Percentiles rank a stretch among this genome's conserved stretches.
phyloP scores from a whole-genome alignment of 805 yeast species.

The Yarrowia sp. region DNA sequence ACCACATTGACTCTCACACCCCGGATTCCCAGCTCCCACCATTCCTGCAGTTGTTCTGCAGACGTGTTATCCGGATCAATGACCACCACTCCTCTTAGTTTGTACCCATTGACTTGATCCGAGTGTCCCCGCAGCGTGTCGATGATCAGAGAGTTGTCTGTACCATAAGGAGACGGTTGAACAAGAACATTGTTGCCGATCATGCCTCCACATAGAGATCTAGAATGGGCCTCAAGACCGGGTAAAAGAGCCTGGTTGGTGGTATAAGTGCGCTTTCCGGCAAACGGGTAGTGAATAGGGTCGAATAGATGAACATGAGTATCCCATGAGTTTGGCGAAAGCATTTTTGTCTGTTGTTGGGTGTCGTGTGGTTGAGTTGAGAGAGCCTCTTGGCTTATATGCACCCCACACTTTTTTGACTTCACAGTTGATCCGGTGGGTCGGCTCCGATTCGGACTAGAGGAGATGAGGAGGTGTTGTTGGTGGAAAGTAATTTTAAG shows the following conservation, averaged over 20 bases:
- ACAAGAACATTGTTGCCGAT: conserved; percentile 9
- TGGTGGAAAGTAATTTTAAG: neutral
- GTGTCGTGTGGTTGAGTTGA: neutral
- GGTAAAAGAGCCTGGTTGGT: conserved; percentile 7
- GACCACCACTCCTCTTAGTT: conserved; percentile 19
- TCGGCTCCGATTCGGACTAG: conserved; percentile 9
- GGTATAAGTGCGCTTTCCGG: neutral
- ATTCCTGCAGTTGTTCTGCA: neutral
- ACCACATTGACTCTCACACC: conserved; percentile 25
- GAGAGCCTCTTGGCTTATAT: conserved; percentile 1
- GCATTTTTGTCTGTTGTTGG: neutral
- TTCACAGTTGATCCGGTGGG: conserved; percentile 9
- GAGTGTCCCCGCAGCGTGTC: conserved; percentile 6
- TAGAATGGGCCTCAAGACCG: neutral
- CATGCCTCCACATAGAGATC: conserved; percentile 12
- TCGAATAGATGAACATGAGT: conserved; percentile 24
- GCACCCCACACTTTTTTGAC: conserved; percentile 9
- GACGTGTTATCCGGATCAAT: neutral
- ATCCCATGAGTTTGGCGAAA: conserved; percentile 22
- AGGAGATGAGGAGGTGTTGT: neutral
- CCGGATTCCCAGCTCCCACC: conserved; percentile 12
- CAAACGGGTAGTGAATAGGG: conserved; percentile 17
- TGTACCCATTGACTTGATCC: neutral
- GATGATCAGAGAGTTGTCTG: conserved; percentile 16
- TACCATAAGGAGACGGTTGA: conserved; percentile 20